A percentile compares a stretch with the other conserved stretches of the same genome.
Evolutionary conservation across 345 rosid genomes (phyloP).

Genomic region (Syzygium grande): DNA sequence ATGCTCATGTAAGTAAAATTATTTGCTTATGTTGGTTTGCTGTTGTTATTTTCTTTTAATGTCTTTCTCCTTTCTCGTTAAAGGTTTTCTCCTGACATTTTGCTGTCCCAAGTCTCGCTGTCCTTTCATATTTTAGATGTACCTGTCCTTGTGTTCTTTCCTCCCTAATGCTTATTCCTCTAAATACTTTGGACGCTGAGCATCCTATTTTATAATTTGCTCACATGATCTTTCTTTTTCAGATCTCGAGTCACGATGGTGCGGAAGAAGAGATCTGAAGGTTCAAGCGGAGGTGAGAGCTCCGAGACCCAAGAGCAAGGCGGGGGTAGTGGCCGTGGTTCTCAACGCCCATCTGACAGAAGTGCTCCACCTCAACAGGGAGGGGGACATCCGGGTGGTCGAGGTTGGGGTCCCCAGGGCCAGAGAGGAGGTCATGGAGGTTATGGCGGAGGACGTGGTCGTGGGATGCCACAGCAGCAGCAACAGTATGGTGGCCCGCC

Average conservation of each 20-base stretch:
- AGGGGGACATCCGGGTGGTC: slow-evolving; percentile 46
- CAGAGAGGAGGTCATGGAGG: slow-evolving; percentile 73
- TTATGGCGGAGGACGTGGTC: slow-evolving; percentile 52
- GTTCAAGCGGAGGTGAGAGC: slow-evolving; percentile 57
- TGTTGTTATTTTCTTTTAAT: background rate
- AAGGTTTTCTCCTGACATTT: background rate
- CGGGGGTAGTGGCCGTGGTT: slow-evolving; percentile 37
- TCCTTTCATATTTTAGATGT: background rate
- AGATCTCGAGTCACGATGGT: slow-evolving; percentile 23
- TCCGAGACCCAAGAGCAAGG: slow-evolving; percentile 50
- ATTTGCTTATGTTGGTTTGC: too few species aligned
- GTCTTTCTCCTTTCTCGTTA: background rate
- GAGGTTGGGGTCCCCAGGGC: slow-evolving; percentile 44
- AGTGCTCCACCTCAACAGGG: slow-evolving; percentile 38
- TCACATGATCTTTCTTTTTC: background rate
- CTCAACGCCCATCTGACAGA: slow-evolving; percentile 36
- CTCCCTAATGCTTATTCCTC: background rate
- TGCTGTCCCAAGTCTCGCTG: background rate
- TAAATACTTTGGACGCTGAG: background rate
- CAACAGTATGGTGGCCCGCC: slow-evolving; percentile 35
- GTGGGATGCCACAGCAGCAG: slow-evolving; percentile 50
- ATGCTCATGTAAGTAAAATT: background rate
- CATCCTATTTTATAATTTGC: background rate
- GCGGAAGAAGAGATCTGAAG: slow-evolving; percentile 67
- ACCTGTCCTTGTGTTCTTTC: background rate